phyloP scores from a whole-genome alignment of 108 stramenopile species.

The Skeletonema potamos region DNA sequence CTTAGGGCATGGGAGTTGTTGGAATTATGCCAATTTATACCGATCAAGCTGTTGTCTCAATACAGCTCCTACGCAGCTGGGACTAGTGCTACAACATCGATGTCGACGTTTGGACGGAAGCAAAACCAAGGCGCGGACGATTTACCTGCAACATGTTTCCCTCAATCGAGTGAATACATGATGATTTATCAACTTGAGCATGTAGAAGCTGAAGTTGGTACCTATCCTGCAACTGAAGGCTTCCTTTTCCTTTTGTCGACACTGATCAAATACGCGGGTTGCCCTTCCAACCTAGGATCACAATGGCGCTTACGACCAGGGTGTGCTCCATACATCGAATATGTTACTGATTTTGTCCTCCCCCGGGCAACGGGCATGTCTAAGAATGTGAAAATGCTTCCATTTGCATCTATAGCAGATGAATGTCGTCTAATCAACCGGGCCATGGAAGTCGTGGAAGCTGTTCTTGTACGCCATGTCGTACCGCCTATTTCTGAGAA shows the following conservation, averaged over 20 bases:
- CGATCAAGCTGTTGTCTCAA: slow-evolving; percentile 62
- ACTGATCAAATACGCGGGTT: slow-evolving; percentile 61
- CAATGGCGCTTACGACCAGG: slow-evolving; percentile 73
- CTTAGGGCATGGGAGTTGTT: slow-evolving; percentile 73
- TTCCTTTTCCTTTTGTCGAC: slow-evolving; percentile 69
- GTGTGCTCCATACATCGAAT: slow-evolving; percentile 80
- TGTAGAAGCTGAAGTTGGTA: slow-evolving; percentile 65
- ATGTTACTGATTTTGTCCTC: slow-evolving; percentile 69
- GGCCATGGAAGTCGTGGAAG: slow-evolving; percentile 71
- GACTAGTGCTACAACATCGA: slow-evolving; percentile 9
- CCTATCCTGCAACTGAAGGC: slow-evolving; percentile 80
- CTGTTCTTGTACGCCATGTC: slow-evolving; percentile 62
- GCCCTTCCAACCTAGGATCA: slow-evolving; percentile 66
- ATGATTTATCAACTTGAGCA: slow-evolving; percentile 82
- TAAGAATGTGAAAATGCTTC: slow-evolving; percentile 28
- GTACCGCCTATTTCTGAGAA: slow-evolving; percentile 30
- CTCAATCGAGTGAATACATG: slow-evolving; percentile 54
- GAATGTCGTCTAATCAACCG: slow-evolving; percentile 59
- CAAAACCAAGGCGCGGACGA: slow-evolving; percentile 7
- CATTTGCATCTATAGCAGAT: slow-evolving; percentile 62
- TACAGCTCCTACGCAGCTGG: slow-evolving; percentile 43
- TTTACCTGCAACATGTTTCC: slow-evolving; percentile 26
- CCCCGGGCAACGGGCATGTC: slow-evolving; percentile 61
- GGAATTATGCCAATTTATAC: slow-evolving; percentile 70
- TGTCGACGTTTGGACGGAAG: slow-evolving; percentile 12